phyloP scores from a whole-genome alignment of 108 stramenopile species.

The Pelagomonas calceolata region DNA sequence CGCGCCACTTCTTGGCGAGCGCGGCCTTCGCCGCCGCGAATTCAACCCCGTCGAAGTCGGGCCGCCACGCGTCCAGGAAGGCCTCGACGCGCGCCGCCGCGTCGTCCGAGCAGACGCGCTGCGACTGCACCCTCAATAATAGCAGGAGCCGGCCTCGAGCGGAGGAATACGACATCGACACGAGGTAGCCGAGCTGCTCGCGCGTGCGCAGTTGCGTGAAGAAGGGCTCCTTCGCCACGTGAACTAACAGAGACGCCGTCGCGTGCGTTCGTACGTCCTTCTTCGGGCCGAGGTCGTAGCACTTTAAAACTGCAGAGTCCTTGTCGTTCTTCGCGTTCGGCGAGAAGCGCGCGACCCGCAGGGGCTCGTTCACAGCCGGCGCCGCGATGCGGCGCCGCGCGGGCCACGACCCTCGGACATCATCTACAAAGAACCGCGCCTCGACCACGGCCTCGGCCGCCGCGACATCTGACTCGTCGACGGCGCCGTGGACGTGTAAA shows the following conservation, averaged over 20 bases:
- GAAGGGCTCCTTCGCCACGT: slow-evolving; percentile 29
- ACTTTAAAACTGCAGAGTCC: slow-evolving; percentile 27
- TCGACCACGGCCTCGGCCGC: background rate
- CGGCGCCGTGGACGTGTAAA: background rate
- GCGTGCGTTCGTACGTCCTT: slow-evolving; percentile 10
- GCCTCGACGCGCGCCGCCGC: background rate
- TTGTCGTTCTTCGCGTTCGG: slow-evolving; percentile 14
- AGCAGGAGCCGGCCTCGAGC: background rate
- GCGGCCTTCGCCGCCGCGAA: background rate
- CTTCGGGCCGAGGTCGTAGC: slow-evolving; percentile 12
- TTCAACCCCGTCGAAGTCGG: background rate
- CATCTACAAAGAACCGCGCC: background rate
- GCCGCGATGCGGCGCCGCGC: too few species aligned
- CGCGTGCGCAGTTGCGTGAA: slow-evolving; percentile 45
- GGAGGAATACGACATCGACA: background rate
- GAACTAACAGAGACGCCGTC: slow-evolving; percentile 15
- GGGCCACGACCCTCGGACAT: background rate
- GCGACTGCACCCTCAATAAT: background rate
- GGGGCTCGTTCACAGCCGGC: too few species aligned
- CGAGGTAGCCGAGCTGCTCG: slow-evolving; percentile 51
- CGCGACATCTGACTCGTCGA: background rate
- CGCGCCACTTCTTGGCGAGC: background rate
- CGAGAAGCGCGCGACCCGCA: background rate
- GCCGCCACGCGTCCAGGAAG: background rate
- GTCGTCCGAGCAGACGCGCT: background rate